These are phyloP conservation scores for Paraconiothyrium brasiliense DNA, from an alignment of 2,329 filamentous ascomycete species.

Conservation along the genomic window DNA sequence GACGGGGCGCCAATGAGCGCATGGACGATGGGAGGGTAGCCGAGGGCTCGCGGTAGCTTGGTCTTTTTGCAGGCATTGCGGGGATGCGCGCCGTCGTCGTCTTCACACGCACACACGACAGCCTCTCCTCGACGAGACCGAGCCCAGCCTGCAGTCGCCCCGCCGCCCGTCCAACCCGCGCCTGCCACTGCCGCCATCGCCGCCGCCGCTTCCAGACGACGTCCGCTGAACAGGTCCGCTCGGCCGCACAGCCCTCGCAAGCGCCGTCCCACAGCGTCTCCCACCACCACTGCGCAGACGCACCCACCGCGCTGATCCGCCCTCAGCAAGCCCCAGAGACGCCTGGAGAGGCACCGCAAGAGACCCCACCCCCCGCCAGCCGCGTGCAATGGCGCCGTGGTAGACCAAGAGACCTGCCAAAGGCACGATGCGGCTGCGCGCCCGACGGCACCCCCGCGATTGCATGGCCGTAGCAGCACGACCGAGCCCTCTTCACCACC, in stretches of 20 bases:
- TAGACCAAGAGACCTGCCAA: constrained; percentile 16
- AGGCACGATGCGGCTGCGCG: constrained; percentile 37
- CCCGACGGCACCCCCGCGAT: constrained; percentile 38
- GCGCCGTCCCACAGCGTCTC: constrained; percentile 36
- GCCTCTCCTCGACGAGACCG: constrained; percentile 22
- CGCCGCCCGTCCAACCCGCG: constrained; percentile 11
- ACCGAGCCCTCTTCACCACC: constrained; percentile 48
- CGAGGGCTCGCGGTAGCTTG: neutral
- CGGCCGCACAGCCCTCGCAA: constrained; percentile 24
- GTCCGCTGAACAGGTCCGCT: constrained; percentile 19
- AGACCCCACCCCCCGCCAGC: neutral
- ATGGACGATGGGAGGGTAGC: neutral
- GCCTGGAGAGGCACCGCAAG: neutral
- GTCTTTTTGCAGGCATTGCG: constrained; percentile 36
- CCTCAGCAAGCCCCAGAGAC: neutral
- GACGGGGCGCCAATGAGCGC: constrained; percentile 9
- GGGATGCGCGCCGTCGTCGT: constrained; percentile 38
- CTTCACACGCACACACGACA: constrained; percentile 17
- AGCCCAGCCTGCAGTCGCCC: neutral
- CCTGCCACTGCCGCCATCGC: constrained; percentile 17
- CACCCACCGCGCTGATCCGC: constrained; percentile 8
- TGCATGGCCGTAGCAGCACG: constrained; percentile 42
- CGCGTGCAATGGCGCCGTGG: constrained; percentile 39
- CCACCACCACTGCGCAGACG: neutral
- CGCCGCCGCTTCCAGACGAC: constrained; percentile 26